These are phyloP conservation scores for Balakata baccata DNA, from an alignment of 345 rosid genomes.

Conservation along the genomic window DNA sequence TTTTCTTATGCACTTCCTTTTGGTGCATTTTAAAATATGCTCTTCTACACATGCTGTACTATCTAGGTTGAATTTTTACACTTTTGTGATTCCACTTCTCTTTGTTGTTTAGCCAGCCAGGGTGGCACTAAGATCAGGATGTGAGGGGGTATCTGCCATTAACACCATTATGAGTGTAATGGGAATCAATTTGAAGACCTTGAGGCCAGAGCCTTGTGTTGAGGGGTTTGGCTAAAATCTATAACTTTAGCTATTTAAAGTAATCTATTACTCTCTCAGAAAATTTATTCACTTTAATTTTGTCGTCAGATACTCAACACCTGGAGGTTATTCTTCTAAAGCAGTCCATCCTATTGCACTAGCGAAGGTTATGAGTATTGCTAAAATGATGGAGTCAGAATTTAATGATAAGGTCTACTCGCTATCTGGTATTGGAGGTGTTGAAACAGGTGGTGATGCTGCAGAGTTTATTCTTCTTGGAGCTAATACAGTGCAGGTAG, in stretches of 20 bases:
- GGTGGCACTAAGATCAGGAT: conserved; percentile 71
- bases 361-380: conserved; percentile 84
- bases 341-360: conserved; percentile 97
- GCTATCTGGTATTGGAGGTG: conserved; percentile 93
- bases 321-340: conserved; percentile 92
- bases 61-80: conserved; percentile 7
- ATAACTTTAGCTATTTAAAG: conserved; percentile 2
- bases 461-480: conserved; percentile 95
- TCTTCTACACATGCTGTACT: not conserved
- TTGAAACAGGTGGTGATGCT: conserved; percentile 88
- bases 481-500: conserved; percentile 92
- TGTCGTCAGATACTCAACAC: conserved; percentile 79
- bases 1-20: not conserved
- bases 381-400: conserved; percentile 83
- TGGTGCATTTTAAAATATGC: not conserved
- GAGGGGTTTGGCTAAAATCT: conserved; percentile 64
- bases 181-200: conserved; percentile 80
- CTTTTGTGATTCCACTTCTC: conserved; percentile 4
- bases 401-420: conserved; percentile 53
- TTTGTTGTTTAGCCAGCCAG: conserved; percentile 68
- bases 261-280: conserved; percentile 4
- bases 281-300: conserved; percentile 16
- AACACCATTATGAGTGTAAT: conserved; percentile 96
- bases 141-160: conserved; percentile 86
- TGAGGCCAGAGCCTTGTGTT: conserved; percentile 94